Evolutionary conservation across 2,329 filamentous ascomycete species (phyloP).

Genomic region (Trichoderma sp.): DNA sequence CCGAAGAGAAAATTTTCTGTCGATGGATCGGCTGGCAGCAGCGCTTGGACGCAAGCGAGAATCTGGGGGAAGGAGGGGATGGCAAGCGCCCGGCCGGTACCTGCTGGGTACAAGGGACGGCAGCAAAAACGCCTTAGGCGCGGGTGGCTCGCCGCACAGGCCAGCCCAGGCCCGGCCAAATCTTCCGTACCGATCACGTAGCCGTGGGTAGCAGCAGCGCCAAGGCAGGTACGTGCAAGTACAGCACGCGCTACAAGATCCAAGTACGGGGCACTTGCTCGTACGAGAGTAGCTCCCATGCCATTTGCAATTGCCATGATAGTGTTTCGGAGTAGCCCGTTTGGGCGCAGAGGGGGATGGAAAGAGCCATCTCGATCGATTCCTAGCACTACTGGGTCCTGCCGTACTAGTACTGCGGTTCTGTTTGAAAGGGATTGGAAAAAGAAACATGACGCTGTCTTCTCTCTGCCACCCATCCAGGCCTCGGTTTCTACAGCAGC

Average conservation of each 20-base stretch:
- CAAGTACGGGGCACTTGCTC: background rate
- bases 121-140: background rate
- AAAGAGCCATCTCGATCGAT: background rate
- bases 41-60: constrained; percentile 24
- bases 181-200: constrained; percentile 8
- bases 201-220: background rate
- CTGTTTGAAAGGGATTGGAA: background rate
- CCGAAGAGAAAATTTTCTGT: constrained; percentile 19
- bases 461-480: background rate
- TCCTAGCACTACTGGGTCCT: background rate
- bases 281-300: background rate
- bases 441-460: background rate
- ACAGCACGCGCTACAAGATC: background rate
- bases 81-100: constrained; percentile 10
- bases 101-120: constrained; percentile 9
- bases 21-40: constrained; percentile 21
- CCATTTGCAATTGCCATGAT: background rate
- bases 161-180: constrained; percentile 13
- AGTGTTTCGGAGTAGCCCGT: background rate
- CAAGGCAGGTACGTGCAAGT: background rate
- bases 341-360: background rate
- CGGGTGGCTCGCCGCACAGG: constrained; percentile 11
- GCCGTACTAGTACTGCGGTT: background rate
- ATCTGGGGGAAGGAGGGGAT: constrained; percentile 24
- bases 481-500: too few relatives aligned